Conservation (phyloP, 352 stramenopile genomes). For the Phytophthora citricola region DNA sequence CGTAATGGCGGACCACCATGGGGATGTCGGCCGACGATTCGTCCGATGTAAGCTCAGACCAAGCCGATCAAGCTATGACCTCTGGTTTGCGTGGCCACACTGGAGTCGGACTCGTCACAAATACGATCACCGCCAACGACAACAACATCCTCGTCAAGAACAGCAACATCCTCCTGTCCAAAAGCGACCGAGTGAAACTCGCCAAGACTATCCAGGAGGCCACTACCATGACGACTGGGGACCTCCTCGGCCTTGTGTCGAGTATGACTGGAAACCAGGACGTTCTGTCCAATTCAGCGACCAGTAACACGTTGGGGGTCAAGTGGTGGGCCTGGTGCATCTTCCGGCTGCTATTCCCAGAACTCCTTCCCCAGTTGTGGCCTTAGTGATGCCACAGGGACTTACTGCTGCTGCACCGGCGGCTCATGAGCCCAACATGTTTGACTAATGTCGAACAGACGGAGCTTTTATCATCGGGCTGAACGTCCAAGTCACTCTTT, state of each 20-base stretch:
- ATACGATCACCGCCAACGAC: background rate
- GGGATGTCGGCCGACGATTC: background rate
- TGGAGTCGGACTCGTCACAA: background rate
- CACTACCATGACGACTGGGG: slow-evolving; percentile 5
- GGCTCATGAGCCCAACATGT: background rate
- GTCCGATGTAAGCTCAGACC: background rate
- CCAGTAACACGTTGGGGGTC: slow-evolving; percentile 8
- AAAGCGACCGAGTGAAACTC: slow-evolving; percentile 16
- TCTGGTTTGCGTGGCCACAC: too few relatives aligned
- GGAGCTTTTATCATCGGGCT: too few relatives aligned
- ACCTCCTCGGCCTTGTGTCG: slow-evolving; percentile 16
- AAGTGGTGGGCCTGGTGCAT: slow-evolving; percentile 8
- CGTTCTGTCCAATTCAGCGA: background rate
- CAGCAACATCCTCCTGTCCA: background rate
- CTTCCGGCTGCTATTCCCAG: background rate
- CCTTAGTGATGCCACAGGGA: too few relatives aligned
- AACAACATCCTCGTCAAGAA: background rate
- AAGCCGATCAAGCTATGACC: background rate
- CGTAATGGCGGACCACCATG: slow-evolving; percentile 7
- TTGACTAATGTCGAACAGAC: background rate
- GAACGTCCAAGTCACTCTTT: too few relatives aligned
- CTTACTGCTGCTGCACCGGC: too few relatives aligned
- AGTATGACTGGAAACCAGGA: slow-evolving; percentile 3
- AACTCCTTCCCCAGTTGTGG: background rate
- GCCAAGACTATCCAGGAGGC: slow-evolving; percentile 14